Percentiles rank a stretch among this genome's conserved stretches.
Conservation (phyloP, 148 eudicot species). For the Gaultheria prostrata region DNA sequence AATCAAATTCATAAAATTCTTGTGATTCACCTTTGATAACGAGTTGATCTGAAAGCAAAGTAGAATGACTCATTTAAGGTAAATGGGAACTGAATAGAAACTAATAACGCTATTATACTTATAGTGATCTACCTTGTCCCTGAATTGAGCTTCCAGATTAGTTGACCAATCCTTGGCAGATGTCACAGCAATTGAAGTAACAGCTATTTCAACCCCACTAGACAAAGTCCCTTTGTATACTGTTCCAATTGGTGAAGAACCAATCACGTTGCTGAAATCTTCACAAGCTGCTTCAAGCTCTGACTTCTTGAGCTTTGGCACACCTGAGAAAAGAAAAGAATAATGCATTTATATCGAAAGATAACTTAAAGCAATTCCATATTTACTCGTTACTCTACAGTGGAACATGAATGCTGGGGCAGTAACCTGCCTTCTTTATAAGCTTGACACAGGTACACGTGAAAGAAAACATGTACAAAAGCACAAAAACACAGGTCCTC, state of each 20-base stretch:
- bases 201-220: constrained; percentile 87
- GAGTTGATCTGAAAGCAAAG: constrained; percentile 53
- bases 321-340: constrained; percentile 44
- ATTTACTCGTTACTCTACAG: not conserved
- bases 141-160: constrained; percentile 55
- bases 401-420: not conserved
- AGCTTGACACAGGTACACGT: not conserved
- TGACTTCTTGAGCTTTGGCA: constrained; percentile 67
- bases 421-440: not conserved
- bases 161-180: constrained; percentile 64
- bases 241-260: constrained; percentile 53
- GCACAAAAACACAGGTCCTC: not conserved
- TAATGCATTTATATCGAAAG: constrained; percentile 10
- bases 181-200: constrained; percentile 54
- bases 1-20: constrained; percentile 77
- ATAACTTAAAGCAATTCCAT: not conserved
- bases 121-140: constrained; percentile 57
- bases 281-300: constrained; percentile 89
- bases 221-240: constrained; percentile 89
- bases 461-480: not conserved
- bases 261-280: constrained; percentile 86
- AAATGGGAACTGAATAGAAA: not conserved
- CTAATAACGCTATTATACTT: not conserved
- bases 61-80: constrained; percentile 3
- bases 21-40: constrained; percentile 82